These are phyloP conservation scores for Nicotiana otophora DNA, from an alignment of 257 asterid species.

Conservation along the genomic window DNA sequence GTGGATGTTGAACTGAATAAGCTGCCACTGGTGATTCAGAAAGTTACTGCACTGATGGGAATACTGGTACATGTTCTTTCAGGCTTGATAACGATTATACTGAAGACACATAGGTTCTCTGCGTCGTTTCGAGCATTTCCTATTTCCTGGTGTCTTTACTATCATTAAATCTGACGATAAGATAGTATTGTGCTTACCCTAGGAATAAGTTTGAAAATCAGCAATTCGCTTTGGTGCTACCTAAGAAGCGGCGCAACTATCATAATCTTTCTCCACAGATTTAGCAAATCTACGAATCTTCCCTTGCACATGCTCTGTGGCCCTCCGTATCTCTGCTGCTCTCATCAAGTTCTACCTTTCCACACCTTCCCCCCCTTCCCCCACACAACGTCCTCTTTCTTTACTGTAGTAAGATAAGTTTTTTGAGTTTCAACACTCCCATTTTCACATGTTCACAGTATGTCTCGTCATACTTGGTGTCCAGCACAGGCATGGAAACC, in stretches of 20 bases:
- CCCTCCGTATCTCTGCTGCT: constrained; percentile 5
- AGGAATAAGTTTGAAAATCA: constrained; percentile 2
- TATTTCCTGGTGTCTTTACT: background rate
- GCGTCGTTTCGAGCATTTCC: background rate
- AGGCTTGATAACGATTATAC: background rate
- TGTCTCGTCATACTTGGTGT: background rate
- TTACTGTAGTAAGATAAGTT: background rate
- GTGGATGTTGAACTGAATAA: constrained; percentile 57
- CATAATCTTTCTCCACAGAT: no score
- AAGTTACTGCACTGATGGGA: constrained; percentile 86
- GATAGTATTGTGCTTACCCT: background rate
- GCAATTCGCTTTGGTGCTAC: background rate
- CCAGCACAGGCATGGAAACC: background rate
- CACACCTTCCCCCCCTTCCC: background rate
- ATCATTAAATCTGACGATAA: background rate
- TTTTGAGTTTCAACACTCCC: background rate
- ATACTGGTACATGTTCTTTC: constrained; percentile 49
- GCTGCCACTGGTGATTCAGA: constrained; percentile 78
- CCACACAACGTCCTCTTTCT: background rate
- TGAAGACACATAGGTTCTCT: background rate
- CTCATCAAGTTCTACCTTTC: background rate
- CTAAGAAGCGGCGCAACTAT: background rate
- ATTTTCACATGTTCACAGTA: background rate
- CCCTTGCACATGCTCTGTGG: background rate
- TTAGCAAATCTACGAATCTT: background rate